These are phyloP conservation scores for Moesziomyces sp. DNA, from an alignment of 1,284 basidiomycete genomes.

Conservation along the genomic window DNA sequence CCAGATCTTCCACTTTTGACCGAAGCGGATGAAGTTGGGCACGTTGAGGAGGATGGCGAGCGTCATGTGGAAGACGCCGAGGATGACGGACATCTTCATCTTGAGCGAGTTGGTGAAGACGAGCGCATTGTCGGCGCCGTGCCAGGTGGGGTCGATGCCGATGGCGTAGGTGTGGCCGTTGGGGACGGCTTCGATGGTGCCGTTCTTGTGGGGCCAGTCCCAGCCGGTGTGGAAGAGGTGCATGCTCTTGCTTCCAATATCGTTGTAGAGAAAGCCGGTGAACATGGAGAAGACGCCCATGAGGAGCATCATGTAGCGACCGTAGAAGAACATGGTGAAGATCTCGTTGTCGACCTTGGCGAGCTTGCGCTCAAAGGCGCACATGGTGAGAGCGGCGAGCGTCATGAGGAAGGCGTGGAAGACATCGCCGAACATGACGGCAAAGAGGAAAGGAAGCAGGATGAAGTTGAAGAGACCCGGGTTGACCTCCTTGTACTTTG, in stretches of 20 bases:
- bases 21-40: conserved; percentile 94
- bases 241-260: conserved; percentile 94
- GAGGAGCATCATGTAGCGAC: conserved; percentile 96
- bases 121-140: conserved; percentile 88
- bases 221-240: conserved; percentile 90
- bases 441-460: conserved; percentile 98
- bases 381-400: conserved; percentile 82
- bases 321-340: conserved; percentile 89
- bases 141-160: conserved; percentile 95
- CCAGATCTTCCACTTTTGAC: conserved; percentile 84
- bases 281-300: conserved; percentile 94
- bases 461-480: conserved; percentile 93
- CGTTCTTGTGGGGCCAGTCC: conserved; percentile 75
- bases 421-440: conserved; percentile 99
- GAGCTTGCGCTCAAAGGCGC: conserved; percentile 83
- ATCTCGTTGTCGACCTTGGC: conserved; percentile 86
- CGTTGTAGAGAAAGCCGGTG: conserved; percentile 98
- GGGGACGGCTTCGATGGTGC: conserved; percentile 67
- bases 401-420: conserved; percentile 92
- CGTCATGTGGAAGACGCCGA: conserved; percentile 98
- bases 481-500: conserved; percentile 96
- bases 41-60: conserved; percentile 95
- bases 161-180: conserved; percentile 82
- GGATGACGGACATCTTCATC: conserved; percentile 99
- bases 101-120: conserved; percentile 99